Base-by-base conservation (phyloP, 2,329 filamentous ascomycete species). In the Colletotrichum sp. region DNA sequence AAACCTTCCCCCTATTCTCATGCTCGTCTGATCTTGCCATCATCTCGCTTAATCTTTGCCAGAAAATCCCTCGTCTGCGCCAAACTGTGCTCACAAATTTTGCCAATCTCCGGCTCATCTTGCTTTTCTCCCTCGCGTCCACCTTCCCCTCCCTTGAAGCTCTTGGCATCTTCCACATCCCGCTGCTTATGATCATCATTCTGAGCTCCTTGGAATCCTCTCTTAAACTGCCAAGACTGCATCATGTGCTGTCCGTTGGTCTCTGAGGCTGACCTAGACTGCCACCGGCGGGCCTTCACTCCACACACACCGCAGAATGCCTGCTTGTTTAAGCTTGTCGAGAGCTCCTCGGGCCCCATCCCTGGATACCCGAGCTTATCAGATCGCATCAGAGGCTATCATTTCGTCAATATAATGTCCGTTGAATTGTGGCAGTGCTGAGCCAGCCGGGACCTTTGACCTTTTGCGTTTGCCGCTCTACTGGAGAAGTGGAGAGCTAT, bases 151-250 rank as follows among this genome's bases (percentile, higher is more conserved):
- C n/a, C 62, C 24, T 6, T 21, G 10, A 26, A 52, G 60, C 15
- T 55, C 24, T 6, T 21, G 28, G 55, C 49, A 62, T 71, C 66
- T 59, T 59, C 70, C 62, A 67, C 62, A 57, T 49, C 67, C 7
- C 26, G 69, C 30, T 62, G 26, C 34, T 49, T 24, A 60, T 69
- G 69, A 72, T 67, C 32, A 57, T 52, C 72, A 39, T 36, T 36
- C 16, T 28, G 26, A 67, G 68, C 69, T 66, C 60, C 36, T 60
- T 15, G 30, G 49, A 62, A 62, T 36, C 26, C 30, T 66, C 62
- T 75, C 18, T 67, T 62, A 63, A 60, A 75, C 72, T 16, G 72
- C 72, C 72, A 75, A 75, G 72, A 34, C 68, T 75, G 72, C 69
- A 75, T 72, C 62, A 66, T 72, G 60, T 75, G 68, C 21, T 75